Conservation (phyloP, 140 eudicot species). For the Artemisia princeps region DNA sequence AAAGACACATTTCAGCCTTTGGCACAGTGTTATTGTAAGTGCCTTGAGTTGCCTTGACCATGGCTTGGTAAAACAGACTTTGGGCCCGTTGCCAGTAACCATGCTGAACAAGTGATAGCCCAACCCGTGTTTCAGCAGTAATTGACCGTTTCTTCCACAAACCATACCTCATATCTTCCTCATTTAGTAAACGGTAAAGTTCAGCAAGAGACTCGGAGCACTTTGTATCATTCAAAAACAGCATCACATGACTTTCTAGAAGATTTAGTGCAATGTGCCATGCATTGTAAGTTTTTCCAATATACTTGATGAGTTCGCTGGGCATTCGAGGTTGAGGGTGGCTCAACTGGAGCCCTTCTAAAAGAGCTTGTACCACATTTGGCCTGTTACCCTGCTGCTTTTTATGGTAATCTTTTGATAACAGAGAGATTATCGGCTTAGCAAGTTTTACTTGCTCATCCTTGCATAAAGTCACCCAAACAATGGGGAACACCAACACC, state of each 20-base stretch:
- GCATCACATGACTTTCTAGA: slow-evolving; percentile 90
- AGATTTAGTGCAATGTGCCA: slow-evolving; percentile 93
- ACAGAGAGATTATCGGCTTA: slow-evolving; percentile 83
- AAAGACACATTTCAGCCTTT: slow-evolving; percentile 98
- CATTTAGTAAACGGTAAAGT: slow-evolving; percentile 91
- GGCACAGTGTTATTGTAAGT: slow-evolving; percentile 94
- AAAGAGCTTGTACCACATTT: slow-evolving; percentile 95
- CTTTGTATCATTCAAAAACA: slow-evolving; percentile 74
- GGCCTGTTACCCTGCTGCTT: slow-evolving; percentile 93
- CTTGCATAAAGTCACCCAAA: slow-evolving; percentile 94
- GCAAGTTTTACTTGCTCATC: slow-evolving; percentile 96
- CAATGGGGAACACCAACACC: slow-evolving; percentile 98
- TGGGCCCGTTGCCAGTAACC: slow-evolving; percentile 99
- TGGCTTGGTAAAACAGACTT: slow-evolving; percentile 90
- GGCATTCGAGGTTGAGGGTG: slow-evolving; percentile 99
- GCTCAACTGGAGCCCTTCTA: slow-evolving; percentile 95
- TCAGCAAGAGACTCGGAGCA: slow-evolving; percentile 97
- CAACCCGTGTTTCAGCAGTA: slow-evolving; percentile 90
- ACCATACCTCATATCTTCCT: slow-evolving; percentile 98
- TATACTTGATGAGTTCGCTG: slow-evolving; percentile 88
- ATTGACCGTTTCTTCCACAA: slow-evolving; percentile 88
- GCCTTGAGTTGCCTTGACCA: slow-evolving; percentile 98
- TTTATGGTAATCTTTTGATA: slow-evolving; percentile 90
- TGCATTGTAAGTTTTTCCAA: slow-evolving; percentile 94
- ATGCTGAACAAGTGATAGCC: slow-evolving; percentile 95